Base-by-base conservation (phyloP, 2,329 filamentous ascomycete species). In the Dothidotthia symphoricarpi region DNA sequence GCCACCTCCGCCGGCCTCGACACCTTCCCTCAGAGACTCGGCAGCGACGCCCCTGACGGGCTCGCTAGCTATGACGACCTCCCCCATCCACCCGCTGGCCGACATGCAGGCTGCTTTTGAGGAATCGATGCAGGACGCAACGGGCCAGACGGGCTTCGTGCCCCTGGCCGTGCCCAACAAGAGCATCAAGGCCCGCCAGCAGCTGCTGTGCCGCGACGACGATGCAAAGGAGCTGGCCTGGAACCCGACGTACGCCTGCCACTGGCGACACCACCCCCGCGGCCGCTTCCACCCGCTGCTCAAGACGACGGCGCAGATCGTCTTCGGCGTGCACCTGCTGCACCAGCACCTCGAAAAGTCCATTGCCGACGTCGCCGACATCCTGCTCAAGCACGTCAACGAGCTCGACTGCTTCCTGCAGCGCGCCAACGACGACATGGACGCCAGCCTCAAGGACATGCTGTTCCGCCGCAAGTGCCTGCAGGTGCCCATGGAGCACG, bases 341-440 rank as follows among this genome's bases (percentile, higher is more conserved):
- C 80, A 94, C 38, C 83, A 90, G 57, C 82, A 83, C 44, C 80
- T 94, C 64, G 90, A 93, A 36, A 95, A 91, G 67, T 94, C 88
- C 52, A 86, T 95, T 51, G 76, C 82, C 24, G 87, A 95, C 62
- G 91, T 96, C 10, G 83, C 95, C 47, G 82, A 78, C 49, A 97
- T 97, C 36, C 75, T 97, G 39, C 88, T 96, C 60, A 82, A 81
- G 11, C 91, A 97, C 65, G 93, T 97, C 44, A 87, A 95, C 59
- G 91, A 97, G 66, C 81, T 97, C 19, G 93, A 97, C 66, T 83
- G 85, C 55, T 96, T 95, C 58, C 73, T 97, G 24, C 88, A 95
- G 64, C 81, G 86, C 13, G 86, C 88, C 1, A 80, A 88, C 28
- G 89, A 95, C 55, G 91, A 96, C 62, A 82, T 96, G 34, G 78